Evolutionary conservation across 495 filamentous ascomycete genomes (phyloP), one percentile per base, ranked within the genome.

Genomic region (Hypoxylon trugodes): DNA sequence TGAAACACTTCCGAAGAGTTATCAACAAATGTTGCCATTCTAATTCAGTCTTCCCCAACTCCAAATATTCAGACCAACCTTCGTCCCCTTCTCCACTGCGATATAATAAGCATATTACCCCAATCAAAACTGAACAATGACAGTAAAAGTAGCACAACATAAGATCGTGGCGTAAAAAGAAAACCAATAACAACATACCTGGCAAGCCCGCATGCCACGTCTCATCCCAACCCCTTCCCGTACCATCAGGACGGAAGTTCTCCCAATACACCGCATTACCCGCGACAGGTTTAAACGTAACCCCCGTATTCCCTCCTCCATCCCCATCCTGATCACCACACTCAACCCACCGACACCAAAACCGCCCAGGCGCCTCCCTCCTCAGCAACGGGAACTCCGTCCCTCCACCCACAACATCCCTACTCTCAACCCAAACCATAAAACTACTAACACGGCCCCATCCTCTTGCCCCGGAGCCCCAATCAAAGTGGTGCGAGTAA

Each of bases 231-330:
- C 77, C 79, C 50, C 74, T 66, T 2, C 76, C 77, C 0, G 76
- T 74, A 1, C 76, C 74, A 36, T 81, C 78, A 9, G 77, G 63
- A 28, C 72, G 72, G 66, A 82, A 81, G 55, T 82, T 81, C 68
- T 81, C 78, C 79, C 79, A 82, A 41, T 74, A 81, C 13, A 82
- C 78, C 12, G 78, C 78, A 60, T 82, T 82, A 2, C 79, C 78
- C 2, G 78, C 67, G 3, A 75, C 28, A 0, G 69, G 72, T 65
- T 70, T 77, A 58, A 82, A 82, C 1, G 70, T 70, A 6, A 76
- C 71, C 4, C 77, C 79, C 22, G 43, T 35, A 16, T 28, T 32
- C 3, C 35, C 37, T 8, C 4, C 38, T 4, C 41, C 58, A 6
- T 50, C 53, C 19, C 47, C 19, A 18, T 59, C 33, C 38, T 1